A percentile compares a stretch with the other conserved stretches of the same genome.
Evolutionary conservation across 768 basidiomycete genomes (phyloP).

Genomic region (Rhizopogon roseolus): DNA sequence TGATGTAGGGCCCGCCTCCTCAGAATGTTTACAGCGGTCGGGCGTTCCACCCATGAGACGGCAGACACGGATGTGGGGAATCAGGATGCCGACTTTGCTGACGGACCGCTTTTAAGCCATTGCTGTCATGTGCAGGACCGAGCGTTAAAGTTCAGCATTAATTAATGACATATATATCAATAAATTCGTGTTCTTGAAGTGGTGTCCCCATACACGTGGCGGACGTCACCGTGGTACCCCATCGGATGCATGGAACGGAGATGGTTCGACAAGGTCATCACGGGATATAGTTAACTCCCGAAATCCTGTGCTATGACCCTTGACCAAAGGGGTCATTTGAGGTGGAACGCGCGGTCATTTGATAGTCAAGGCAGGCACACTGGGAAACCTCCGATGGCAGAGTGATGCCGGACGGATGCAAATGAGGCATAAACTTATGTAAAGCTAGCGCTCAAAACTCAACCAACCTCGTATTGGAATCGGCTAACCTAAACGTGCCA

Average conservation of each 20-base stretch:
- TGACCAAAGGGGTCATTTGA: constrained; percentile 3
- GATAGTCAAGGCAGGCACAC: constrained; percentile 5
- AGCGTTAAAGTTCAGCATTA: constrained; percentile 16
- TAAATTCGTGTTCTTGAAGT: constrained; percentile 13
- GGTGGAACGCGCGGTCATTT: constrained; percentile 24
- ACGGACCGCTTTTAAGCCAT: constrained; percentile 23
- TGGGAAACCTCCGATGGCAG: constrained; percentile 2
- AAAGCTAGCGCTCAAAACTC: background rate
- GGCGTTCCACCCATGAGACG: constrained; percentile 13
- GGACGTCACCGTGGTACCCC: constrained; percentile 6
- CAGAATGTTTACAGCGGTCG: constrained; percentile 10
- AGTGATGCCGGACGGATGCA: background rate
- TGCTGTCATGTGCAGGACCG: constrained; percentile 20
- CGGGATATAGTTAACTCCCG: constrained; percentile 7
- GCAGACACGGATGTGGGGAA: constrained; percentile 6
- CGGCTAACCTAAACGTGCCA: constrained; percentile 8
- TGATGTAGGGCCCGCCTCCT: constrained; percentile 13
- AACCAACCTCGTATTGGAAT: background rate
- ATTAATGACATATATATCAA: constrained; percentile 6
- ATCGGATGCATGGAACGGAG: constrained; percentile 2
- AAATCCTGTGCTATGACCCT: background rate
- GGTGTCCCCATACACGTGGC: constrained; percentile 24
- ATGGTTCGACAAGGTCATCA: constrained; percentile 1
- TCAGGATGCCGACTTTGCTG: background rate
- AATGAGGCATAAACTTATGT: background rate